A percentile compares a stretch with the other conserved stretches of the same genome.
These are phyloP conservation scores for Bocquillonia castaneifolia DNA, from an alignment of 441 rosid genomes.

Conservation along the genomic window DNA sequence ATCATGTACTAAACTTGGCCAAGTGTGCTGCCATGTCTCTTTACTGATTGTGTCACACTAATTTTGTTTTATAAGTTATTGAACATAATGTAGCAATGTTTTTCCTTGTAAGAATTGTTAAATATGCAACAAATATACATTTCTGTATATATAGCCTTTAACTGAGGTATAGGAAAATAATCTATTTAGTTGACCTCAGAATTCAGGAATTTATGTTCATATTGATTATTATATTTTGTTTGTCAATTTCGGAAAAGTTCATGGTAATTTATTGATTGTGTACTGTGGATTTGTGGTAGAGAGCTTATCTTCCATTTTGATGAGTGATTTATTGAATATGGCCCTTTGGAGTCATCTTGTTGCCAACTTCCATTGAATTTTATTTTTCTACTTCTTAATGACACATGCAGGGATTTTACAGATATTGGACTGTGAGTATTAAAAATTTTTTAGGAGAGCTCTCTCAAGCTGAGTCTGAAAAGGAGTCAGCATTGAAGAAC, in stretches of 20 bases:
- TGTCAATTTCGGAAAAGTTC: no score
- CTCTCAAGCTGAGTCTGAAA: conserved; percentile 78
- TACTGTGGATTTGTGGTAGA: conserved; percentile 7
- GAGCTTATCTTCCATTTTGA: conserved; percentile 2
- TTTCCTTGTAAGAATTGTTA: neutral
- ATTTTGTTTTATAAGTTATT: neutral
- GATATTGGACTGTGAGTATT: conserved; percentile 70
- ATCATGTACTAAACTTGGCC: neutral
- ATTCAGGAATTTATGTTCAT: neutral
- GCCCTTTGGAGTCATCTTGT: conserved; percentile 3
- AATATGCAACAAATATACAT: neutral
- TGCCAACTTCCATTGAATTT: neutral
- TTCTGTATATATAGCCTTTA: neutral
- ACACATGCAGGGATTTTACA: conserved; percentile 66
- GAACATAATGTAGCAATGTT: neutral
- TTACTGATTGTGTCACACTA: neutral
- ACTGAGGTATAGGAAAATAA: neutral
- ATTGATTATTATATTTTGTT: no score
- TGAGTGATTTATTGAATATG: conserved; percentile 4
- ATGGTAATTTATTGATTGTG: no score
- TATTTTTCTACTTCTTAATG: conserved; percentile 1
- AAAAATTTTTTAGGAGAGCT: conserved; percentile 67
- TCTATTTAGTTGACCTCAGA: neutral
- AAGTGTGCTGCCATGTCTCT: neutral
- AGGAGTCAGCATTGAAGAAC: conserved; percentile 65